Evolutionary conservation across 1,139 yeast species (phyloP).

Genomic region (Kurtzmaniella quercitrusa): DNA sequence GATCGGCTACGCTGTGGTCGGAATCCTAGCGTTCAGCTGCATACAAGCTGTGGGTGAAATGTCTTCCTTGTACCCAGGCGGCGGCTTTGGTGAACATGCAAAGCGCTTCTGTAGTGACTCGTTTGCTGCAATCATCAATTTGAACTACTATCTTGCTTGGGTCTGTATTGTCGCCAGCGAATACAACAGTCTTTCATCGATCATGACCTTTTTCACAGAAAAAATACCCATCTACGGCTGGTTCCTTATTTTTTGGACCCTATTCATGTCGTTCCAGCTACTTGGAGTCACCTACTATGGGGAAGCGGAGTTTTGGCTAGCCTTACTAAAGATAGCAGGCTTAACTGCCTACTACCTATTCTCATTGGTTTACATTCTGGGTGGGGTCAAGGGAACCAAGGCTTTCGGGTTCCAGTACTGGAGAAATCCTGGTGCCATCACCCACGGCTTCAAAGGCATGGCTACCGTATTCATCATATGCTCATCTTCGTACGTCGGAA

Average conservation of each 20-base stretch:
- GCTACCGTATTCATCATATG: neutral
- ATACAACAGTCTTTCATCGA: conserved; percentile 13
- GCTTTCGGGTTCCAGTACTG: conserved; percentile 17
- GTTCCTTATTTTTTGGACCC: too few species aligned
- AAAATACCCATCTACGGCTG: too few species aligned
- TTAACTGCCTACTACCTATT: conserved; percentile 14
- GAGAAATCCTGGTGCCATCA: conserved; percentile 11
- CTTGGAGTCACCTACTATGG: too few species aligned
- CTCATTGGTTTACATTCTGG: conserved; percentile 14
- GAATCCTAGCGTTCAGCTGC: too few species aligned
- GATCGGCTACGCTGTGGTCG: too few species aligned
- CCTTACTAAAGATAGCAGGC: conserved; percentile 14
- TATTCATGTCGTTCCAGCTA: too few species aligned
- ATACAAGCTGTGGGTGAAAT: too few species aligned
- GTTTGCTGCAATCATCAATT: too few species aligned
- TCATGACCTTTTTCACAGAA: too few species aligned
- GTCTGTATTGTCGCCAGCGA: conserved; percentile 16
- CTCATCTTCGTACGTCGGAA: neutral
- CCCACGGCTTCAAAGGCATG: conserved; percentile 12
- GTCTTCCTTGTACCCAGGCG: too few species aligned
- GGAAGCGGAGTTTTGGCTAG: conserved; percentile 12
- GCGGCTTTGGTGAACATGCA: too few species aligned
- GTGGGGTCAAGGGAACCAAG: conserved; percentile 15
- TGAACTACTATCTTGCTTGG: conserved; percentile 2
- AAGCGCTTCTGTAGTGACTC: too few species aligned